Base-by-base conservation (phyloP, 257 asterid species). In the Forsythia suspensa region DNA sequence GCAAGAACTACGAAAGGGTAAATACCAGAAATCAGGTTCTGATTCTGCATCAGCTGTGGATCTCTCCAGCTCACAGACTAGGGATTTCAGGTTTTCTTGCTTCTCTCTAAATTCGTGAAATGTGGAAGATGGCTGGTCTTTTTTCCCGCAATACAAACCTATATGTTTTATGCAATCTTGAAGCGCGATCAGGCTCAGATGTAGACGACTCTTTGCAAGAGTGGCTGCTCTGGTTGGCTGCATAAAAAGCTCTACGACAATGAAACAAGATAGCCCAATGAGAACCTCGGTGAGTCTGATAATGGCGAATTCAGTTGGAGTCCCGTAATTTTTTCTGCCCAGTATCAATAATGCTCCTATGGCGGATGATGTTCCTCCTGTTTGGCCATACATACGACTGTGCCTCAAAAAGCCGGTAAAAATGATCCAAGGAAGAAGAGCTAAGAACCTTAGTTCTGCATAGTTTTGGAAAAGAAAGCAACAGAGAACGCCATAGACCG, bases 391-490 rank as follows among this genome's bases (percentile, higher is more conserved):
- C 88, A 91, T 88, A 74, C 72, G 82, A 80, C 94, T 93, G 70
- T 93, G 83, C 85, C 89, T 83, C 24, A 89, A 74, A 48, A 89
- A 85, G 75, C 88, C 72, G 21, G 90, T 82, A 77, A 92, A 52
- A 2, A 90, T 59, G 41, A 93, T 84, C 97, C 98, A 93, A 39
- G 95, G 96, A 59, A 91, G 86, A 40, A 93, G 89, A 16, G 96
- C 88, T 41, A 90, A 6, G 73, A 88, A 87, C 76, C 88, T 84
- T 0, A 85, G 18, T 38, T 83, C 87, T 6, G 80, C 72, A 16
- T 77, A 4, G 16, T 72, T 79, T 75, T 75, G 86, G 41, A 92
- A 88, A 63, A 92, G 70, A 68, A 86, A 88, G 59, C 90, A 83
- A 34, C 89, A 90, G 21, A 94, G 82, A n/a, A 94, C 87, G 2